phyloP scores from a whole-genome alignment of 2,329 filamentous ascomycete genomes.

The Aspergillus glaucus region DNA sequence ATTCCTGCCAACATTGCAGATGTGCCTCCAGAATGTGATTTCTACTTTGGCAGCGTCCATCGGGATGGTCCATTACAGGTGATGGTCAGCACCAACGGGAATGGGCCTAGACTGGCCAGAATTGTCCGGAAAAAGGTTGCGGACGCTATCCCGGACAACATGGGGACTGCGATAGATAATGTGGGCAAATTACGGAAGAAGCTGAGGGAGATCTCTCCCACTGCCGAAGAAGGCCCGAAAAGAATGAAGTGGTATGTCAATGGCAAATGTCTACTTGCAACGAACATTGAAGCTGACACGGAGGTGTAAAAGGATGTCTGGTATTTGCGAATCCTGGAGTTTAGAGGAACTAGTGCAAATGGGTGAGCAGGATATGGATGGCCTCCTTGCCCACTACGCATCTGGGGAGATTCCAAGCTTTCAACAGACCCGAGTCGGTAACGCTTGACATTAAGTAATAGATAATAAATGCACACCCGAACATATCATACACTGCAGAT shows the following conservation, averaged over 20 bases:
- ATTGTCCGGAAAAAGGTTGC: conserved; percentile 80
- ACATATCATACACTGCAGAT: neutral
- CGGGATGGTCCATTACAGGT: conserved; percentile 92
- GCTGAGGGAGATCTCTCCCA: conserved; percentile 70
- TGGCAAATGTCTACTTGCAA: neutral
- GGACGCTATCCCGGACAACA: conserved; percentile 64
- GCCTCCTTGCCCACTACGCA: conserved; percentile 68
- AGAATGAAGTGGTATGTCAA: conserved; percentile 74
- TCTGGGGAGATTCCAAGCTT: conserved; percentile 33
- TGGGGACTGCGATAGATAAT: conserved; percentile 77
- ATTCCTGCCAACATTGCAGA: conserved; percentile 95
- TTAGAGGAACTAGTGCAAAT: conserved; percentile 79
- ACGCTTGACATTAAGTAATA: neutral
- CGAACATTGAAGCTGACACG: neutral
- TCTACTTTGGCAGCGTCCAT: conserved; percentile 96
- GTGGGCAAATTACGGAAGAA: conserved; percentile 75
- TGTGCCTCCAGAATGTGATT: conserved; percentile 93
- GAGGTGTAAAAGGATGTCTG: conserved; percentile 66
- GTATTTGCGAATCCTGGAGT: conserved; percentile 79
- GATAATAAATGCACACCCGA: too few relatives aligned
- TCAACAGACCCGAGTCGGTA: conserved; percentile 24
- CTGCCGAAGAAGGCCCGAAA: conserved; percentile 67
- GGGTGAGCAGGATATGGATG: conserved; percentile 77
- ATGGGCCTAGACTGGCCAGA: conserved; percentile 84
- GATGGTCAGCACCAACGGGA: conserved; percentile 98